Evolutionary conservation across 2,329 filamentous ascomycete genomes (phyloP).

Genomic region (Arthroderma sp.): DNA sequence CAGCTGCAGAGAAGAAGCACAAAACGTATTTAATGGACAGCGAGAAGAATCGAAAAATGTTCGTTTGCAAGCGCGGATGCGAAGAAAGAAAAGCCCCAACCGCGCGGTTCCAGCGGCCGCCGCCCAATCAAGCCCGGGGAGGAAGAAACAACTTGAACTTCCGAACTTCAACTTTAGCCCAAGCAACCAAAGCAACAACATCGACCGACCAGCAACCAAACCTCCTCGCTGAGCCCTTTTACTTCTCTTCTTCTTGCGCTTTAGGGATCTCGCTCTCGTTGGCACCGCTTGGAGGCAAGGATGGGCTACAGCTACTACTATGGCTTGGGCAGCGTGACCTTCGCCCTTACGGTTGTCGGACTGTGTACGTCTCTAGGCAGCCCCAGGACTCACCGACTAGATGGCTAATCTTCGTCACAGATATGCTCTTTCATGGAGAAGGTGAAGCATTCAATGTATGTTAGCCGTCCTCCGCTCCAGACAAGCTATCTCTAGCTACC

Average conservation of each 20-base stretch:
- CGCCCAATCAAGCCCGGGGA: background rate
- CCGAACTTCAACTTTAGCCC: background rate
- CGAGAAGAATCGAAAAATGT: background rate
- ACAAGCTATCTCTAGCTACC: too few relatives aligned
- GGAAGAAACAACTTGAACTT: background rate
- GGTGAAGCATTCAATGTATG: constrained; percentile 88
- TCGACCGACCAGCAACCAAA: background rate
- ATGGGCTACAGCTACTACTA: constrained; percentile 58
- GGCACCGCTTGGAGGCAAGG: constrained; percentile 4
- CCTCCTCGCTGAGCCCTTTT: background rate
- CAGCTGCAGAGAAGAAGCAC: background rate
- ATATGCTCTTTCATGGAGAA: constrained; percentile 96
- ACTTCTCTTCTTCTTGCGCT: background rate
- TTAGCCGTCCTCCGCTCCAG: constrained; percentile 9
- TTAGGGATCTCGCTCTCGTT: background rate
- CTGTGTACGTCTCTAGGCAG: constrained; percentile 51
- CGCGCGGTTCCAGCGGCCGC: background rate
- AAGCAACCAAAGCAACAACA: background rate
- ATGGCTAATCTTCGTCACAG: constrained; percentile 38
- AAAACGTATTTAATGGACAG: background rate
- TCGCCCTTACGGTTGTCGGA: constrained; percentile 61
- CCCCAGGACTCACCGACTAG: constrained; percentile 5
- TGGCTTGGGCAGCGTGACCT: constrained; percentile 54
- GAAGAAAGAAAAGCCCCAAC: background rate
- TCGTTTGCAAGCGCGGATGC: too few relatives aligned